These are phyloP conservation scores for Botrytis sinoallii DNA, from an alignment of 2,329 filamentous ascomycete species.

Conservation along the genomic window DNA sequence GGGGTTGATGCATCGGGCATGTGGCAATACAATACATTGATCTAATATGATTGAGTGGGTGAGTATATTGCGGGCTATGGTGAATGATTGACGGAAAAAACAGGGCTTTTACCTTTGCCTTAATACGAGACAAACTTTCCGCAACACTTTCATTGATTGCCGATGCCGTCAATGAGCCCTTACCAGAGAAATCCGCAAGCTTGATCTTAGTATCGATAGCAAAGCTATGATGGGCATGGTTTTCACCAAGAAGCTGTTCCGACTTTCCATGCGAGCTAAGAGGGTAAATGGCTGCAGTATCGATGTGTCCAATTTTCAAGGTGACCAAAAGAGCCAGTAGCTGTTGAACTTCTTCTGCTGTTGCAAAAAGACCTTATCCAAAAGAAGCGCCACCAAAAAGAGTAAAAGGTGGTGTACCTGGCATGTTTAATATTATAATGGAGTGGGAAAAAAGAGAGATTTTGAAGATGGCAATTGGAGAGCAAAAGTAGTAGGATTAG, in stretches of 20 bases:
- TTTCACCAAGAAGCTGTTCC: conserved; percentile 8
- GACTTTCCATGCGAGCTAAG: neutral
- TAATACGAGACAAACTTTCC: neutral
- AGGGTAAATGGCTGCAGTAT: neutral
- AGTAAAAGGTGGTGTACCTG: neutral
- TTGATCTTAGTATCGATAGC: conserved; percentile 8
- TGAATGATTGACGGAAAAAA: neutral
- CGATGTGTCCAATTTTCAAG: neutral
- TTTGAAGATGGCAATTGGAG: neutral
- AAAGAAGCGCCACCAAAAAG: neutral
- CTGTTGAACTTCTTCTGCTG: neutral
- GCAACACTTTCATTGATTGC: neutral
- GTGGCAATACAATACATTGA: neutral
- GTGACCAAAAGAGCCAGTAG: neutral
- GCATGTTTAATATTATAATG: neutral
- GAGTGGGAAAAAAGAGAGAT: neutral
- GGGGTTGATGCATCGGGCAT: neutral
- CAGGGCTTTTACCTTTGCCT: neutral
- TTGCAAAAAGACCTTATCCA: neutral
- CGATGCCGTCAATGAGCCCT: neutral
- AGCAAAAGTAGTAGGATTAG: neutral
- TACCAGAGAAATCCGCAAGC: neutral
- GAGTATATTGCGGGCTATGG: neutral
- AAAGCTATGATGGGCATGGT: neutral
- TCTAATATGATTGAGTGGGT: neutral